Base-by-base conservation (phyloP, 495 filamentous ascomycete genomes). In the Recurvomyces mirabilis region DNA sequence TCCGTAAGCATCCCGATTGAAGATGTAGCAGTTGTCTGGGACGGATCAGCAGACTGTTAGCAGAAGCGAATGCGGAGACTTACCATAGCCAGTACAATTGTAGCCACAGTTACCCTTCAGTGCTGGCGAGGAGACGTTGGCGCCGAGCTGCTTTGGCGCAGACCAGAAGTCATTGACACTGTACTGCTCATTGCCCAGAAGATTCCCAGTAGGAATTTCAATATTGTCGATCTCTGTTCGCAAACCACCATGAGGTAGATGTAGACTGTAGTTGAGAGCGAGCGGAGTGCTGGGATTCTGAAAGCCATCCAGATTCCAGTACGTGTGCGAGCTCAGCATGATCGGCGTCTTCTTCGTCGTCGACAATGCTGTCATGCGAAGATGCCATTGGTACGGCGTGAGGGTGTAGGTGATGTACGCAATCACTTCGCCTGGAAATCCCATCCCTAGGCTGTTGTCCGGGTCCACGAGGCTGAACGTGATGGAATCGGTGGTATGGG, bases 231-330 rank as follows among this genome's bases (percentile, higher is more conserved):
- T 75, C n/a, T 57, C 82, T 22, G 88, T 64, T 48, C 81, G 74
- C 46, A 81, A 78, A 23, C 73, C 72, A 30, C 75, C 75, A 47
- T 82, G 76, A 2, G 86, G 86, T 53, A 93, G 52, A 46, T 78
- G 74, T 29, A 93, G 64, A 4, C 47, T 62, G 60, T 91, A 75
- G 53, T 87, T 79, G n/a, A 93, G 67, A 19, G 77, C 69, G 5
- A 66, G 71, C 13, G 70, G 57, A 2, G 79, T 78, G 56, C 79
- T 43, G 13, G 59, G 52, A 34, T 65, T 63, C 23, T 59, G 63
- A 60, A 87, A 93, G 9, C 77, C 86, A 58, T 88, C 84, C 42
- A 93, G 67, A 62, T 93, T 91, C 84, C 84, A 93, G 67, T 93
- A 93, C 37, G 82, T 75, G 39, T 65, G 62, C 21, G 60, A 62